phyloP scores from a whole-genome alignment of 495 filamentous ascomycete genomes.

The Penicillium maclennaniae region DNA sequence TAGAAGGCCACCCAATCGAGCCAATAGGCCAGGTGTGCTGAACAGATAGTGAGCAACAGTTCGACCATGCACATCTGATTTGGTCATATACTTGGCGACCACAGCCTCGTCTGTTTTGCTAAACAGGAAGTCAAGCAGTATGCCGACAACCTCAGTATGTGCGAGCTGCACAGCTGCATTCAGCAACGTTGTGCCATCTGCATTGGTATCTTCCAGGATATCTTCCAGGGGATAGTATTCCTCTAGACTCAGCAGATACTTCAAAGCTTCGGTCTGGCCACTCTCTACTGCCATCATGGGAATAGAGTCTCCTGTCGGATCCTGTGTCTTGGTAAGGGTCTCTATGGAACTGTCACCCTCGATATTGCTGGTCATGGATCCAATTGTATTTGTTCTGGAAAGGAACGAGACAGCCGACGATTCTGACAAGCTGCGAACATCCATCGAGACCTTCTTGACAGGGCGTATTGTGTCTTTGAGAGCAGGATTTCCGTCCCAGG shows the following conservation, averaged over 20 bases:
- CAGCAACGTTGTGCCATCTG: constrained; percentile 82
- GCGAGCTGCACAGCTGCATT: constrained; percentile 92
- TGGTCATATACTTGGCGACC: constrained; percentile 61
- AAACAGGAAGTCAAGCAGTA: constrained; percentile 66
- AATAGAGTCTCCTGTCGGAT: constrained; percentile 77
- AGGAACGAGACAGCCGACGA: constrained; percentile 73
- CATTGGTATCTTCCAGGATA: constrained; percentile 78
- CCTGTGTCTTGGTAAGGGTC: constrained; percentile 75
- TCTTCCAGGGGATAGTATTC: constrained; percentile 66
- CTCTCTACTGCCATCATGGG: constrained; percentile 95
- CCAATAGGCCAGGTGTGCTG: constrained; percentile 77
- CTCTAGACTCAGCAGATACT: constrained; percentile 71
- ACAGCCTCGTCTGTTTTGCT: constrained; percentile 47
- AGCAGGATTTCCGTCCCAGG: constrained; percentile 38
- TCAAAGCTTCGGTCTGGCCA: constrained; percentile 62
- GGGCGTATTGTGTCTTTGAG: constrained; percentile 44
- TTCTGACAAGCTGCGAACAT: constrained; percentile 81
- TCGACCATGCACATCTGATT: constrained; percentile 78
- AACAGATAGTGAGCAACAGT: constrained; percentile 96
- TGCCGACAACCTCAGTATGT: constrained; percentile 67
- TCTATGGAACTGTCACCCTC: constrained; percentile 86
- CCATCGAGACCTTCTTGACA: constrained; percentile 82
- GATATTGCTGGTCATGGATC: constrained; percentile 65
- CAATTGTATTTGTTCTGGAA: constrained; percentile 71
- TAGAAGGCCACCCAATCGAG: constrained; percentile 65